Conservation (phyloP, 1,139 yeast species). For the Candida anutae region DNA sequence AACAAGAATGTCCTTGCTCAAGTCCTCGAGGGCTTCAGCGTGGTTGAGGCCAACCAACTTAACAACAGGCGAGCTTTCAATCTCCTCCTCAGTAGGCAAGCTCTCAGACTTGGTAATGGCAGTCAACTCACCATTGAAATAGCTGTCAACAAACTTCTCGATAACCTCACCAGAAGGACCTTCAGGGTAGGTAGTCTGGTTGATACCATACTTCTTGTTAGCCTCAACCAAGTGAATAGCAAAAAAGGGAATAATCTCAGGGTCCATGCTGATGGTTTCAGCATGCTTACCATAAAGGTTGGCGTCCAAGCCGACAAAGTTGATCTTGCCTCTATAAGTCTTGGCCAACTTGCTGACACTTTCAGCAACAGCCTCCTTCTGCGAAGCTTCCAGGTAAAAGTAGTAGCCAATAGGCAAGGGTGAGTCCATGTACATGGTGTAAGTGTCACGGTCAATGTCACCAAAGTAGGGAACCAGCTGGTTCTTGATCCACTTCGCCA, state of each 20-base stretch:
- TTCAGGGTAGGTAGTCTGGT: slow-evolving; percentile 33
- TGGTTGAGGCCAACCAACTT: slow-evolving; percentile 84
- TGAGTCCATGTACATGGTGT: slow-evolving; percentile 64
- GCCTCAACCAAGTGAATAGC: slow-evolving; percentile 68
- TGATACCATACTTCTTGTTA: slow-evolving; percentile 72
- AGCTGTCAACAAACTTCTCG: slow-evolving; percentile 57
- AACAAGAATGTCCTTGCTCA: slow-evolving; percentile 77
- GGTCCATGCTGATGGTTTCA: slow-evolving; percentile 73
- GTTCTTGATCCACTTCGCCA: slow-evolving; percentile 50
- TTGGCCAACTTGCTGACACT: slow-evolving; percentile 59
- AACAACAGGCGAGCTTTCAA: slow-evolving; percentile 64
- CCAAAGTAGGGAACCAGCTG: slow-evolving; percentile 87
- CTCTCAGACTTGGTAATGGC: slow-evolving; percentile 83
- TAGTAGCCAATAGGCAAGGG: slow-evolving; percentile 79
- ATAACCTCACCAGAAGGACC: slow-evolving; percentile 38
- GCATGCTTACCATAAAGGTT: slow-evolving; percentile 81
- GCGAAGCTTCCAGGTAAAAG: slow-evolving; percentile 67
- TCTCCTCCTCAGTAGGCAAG: slow-evolving; percentile 60
- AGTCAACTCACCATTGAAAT: slow-evolving; percentile 52
- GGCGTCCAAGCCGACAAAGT: slow-evolving; percentile 88
- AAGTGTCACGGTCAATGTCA: slow-evolving; percentile 80
- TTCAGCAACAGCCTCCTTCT: slow-evolving; percentile 49
- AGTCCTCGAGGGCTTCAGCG: slow-evolving; percentile 59
- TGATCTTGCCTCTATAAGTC: slow-evolving; percentile 69
- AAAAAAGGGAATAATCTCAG: slow-evolving; percentile 80